phyloP scores from a whole-genome alignment of 768 basidiomycete species.

The Pholiota molesta region DNA sequence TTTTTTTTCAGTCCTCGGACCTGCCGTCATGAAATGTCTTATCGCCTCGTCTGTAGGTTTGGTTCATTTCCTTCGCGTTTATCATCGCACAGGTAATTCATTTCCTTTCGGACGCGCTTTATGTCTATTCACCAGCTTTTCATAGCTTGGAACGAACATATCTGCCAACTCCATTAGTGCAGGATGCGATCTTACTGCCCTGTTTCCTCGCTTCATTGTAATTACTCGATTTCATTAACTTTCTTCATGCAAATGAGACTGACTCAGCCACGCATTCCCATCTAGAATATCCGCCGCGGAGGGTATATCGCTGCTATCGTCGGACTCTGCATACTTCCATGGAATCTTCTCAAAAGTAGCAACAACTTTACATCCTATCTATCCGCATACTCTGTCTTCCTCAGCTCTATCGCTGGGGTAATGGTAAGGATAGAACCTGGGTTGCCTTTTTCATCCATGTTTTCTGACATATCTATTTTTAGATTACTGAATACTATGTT shows the following conservation, averaged over 20 bases:
- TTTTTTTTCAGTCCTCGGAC: conserved; percentile 3
- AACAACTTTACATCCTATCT: conserved; percentile 82
- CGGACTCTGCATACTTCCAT: conserved; percentile 75
- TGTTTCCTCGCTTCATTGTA: conserved; percentile 77
- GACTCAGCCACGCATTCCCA: not conserved
- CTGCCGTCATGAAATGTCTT: not conserved
- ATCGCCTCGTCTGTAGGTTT: conserved; percentile 44
- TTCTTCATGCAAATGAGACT: conserved; percentile 1
- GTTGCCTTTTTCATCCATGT: not conserved
- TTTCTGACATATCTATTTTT: not conserved
- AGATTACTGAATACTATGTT: conserved; percentile 82
- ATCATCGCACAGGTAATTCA: conserved; percentile 76
- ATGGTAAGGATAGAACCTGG: conserved; percentile 47
- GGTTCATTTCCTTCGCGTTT: conserved; percentile 80
- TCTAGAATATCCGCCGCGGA: conserved; percentile 79
- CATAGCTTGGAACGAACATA: conserved; percentile 64
- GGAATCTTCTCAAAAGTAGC: conserved; percentile 75
- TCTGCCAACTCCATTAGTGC: conserved; percentile 84
- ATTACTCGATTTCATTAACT: conserved; percentile 23
- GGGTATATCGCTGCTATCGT: conserved; percentile 83
- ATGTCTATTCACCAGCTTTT: conserved; percentile 53
- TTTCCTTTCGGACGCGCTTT: conserved; percentile 37
- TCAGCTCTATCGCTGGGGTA: conserved; percentile 80
- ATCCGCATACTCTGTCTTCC: conserved; percentile 80
- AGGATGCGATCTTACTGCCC: conserved; percentile 80